phyloP scores from a whole-genome alignment of 345 rosid genomes.

The Sonneratia caseolaris region DNA sequence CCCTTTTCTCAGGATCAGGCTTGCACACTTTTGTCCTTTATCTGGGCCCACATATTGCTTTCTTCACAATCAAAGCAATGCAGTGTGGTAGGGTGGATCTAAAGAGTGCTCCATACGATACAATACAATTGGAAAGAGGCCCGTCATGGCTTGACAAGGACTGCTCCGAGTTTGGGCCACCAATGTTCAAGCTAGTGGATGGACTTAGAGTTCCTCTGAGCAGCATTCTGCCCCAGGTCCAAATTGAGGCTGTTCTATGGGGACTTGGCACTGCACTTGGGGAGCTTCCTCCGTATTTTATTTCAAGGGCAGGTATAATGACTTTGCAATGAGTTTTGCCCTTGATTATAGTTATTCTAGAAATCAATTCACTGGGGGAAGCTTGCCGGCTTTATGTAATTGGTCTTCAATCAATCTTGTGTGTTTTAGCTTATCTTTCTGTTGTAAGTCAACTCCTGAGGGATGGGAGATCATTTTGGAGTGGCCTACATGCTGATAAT shows the following conservation, averaged over 20 bases:
- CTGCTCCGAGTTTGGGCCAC: conserved; percentile 76
- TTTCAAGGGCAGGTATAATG: conserved; percentile 81
- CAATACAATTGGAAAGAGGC: conserved; percentile 71
- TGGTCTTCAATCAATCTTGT: not conserved
- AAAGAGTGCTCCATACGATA: conserved; percentile 91
- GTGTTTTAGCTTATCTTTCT: not conserved
- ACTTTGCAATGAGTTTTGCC: not conserved
- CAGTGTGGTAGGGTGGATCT: conserved; percentile 90
- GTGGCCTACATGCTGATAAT: not conserved
- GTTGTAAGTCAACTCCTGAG: not conserved
- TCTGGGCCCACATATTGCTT: conserved; percentile 93
- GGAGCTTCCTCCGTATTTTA: conserved; percentile 99
- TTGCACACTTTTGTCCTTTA: conserved; percentile 95
- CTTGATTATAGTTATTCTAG: not conserved
- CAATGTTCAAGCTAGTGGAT: conserved; percentile 39
- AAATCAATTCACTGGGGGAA: not conserved
- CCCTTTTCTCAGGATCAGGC: conserved; percentile 68
- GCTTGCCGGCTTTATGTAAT: not conserved
- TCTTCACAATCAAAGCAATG: conserved; percentile 88
- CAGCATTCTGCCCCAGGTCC: conserved; percentile 89
- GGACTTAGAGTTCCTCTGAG: conserved; percentile 77
- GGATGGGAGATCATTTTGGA: not conserved
- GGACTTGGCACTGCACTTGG: conserved; percentile 98
- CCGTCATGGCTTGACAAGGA: conserved; percentile 95
- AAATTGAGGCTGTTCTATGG: conserved; percentile 85